Evolutionary conservation across 2,329 filamentous ascomycete genomes (phyloP), one percentile per base, ranked within the genome.

Genomic region (Salinomyces thailandicus): DNA sequence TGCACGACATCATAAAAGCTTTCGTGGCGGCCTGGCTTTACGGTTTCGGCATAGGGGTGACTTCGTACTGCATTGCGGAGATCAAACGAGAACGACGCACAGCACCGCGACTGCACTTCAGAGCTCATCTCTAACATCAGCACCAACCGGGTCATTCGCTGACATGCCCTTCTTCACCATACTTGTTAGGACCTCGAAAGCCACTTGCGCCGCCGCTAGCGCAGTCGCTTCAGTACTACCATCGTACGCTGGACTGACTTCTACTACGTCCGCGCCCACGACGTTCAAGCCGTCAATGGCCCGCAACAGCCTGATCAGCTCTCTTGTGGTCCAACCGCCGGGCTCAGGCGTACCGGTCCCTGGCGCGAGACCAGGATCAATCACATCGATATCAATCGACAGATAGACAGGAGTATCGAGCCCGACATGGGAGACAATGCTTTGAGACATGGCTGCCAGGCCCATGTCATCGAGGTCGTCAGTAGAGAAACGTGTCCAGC

Each of bases 401-500:
- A 93, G 64, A 54, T 93, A 93, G 1, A 93, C 84, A 0, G 84
- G 85, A 46, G 75, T 76, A 45, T 84, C 75, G 0, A 73, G 77
- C 1, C 84, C 85, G 4, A 93, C 76, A 1, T 77, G 72, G 5
- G 72, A 59, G 55, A 93, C 66, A 53, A 94, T 93, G 27, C 66
- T 64, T 14, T 75, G 63, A 12, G 87, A 71, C 41, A 94, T 70
- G 2, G 82, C 85, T 43, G 67, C 64, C 0, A 76, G 71, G 18
- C 86, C 85, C 7, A 91, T 61, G 18, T 87, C 84, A 58, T 94
- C 86, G 41, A 94, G 85, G 49, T 93, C 85, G 58, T 93, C 85
- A 7, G 82, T 75, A n/a, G 75, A 72, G 48, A 93, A 82, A 11
- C 84, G 77, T 40, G 82, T 61, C 73, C 86, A 93, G 42, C 82